Evolutionary conservation across 768 basidiomycete genomes (phyloP).

Genomic region (Serpula lacrymans): DNA sequence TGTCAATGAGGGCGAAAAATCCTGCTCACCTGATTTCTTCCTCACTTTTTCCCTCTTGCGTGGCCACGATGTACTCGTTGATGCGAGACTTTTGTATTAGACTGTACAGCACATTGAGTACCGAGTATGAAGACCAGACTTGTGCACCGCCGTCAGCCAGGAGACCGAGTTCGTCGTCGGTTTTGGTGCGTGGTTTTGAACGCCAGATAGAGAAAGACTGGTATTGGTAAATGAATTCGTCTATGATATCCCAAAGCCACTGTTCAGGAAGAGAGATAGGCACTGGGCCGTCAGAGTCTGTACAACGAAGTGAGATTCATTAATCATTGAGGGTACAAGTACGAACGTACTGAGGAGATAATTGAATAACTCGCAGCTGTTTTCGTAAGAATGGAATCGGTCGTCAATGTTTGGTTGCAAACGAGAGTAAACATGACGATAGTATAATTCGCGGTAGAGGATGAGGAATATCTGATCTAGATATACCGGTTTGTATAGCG

Average conservation of each 20-base stretch:
- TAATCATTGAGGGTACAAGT: neutral
- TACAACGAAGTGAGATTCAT: neutral
- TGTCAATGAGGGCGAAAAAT: neutral
- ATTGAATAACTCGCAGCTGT: constrained; percentile 98
- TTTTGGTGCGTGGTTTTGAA: constrained; percentile 78
- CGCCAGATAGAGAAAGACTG: constrained; percentile 94
- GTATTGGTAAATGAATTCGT: constrained; percentile 98
- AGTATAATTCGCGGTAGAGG: constrained; percentile 94
- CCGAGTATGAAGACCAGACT: constrained; percentile 98
- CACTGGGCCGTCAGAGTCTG: constrained; percentile 93
- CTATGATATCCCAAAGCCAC: constrained; percentile 98
- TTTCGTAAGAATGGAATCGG: constrained; percentile 96
- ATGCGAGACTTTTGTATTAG: constrained; percentile 96
- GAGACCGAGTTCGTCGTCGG: constrained; percentile 84
- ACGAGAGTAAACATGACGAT: constrained; percentile 93
- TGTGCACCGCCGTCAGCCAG: constrained; percentile 73
- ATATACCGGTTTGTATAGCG: constrained; percentile 4
- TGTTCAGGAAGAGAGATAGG: constrained; percentile 92
- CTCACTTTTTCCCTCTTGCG: constrained; percentile 70
- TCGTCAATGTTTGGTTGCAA: constrained; percentile 95
- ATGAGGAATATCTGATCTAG: constrained; percentile 93
- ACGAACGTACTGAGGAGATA: constrained; percentile 79
- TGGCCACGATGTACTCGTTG: constrained; percentile 87
- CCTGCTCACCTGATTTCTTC: constrained; percentile 82
- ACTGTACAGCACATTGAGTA: constrained; percentile 97